These are phyloP conservation scores for Prunus armeniaca DNA, from an alignment of 306 rosid genomes.

Conservation along the genomic window DNA sequence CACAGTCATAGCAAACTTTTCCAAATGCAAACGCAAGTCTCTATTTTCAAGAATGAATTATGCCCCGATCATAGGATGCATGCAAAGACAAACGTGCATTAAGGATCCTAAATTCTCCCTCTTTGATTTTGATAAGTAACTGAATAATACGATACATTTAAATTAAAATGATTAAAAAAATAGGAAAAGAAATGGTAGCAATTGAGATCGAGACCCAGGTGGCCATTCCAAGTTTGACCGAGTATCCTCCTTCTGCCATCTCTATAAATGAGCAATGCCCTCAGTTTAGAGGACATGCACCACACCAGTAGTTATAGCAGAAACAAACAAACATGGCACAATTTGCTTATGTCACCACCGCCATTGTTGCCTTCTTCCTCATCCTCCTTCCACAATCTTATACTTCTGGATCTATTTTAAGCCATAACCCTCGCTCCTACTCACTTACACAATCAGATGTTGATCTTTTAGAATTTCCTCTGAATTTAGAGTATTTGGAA, in stretches of 20 bases:
- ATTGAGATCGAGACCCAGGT: neutral
- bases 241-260: slow-evolving; percentile 6
- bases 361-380: slow-evolving; percentile 22
- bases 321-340: slow-evolving; percentile 15
- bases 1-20: too few species aligned
- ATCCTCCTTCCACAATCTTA: slow-evolving; percentile 23
- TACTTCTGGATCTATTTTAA: neutral
- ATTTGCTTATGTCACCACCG: neutral
- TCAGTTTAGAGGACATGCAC: neutral
- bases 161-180: too few species aligned
- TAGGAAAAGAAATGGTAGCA: neutral
- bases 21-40: too few species aligned
- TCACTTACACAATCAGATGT: slow-evolving; percentile 17
- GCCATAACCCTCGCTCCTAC: neutral
- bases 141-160: too few species aligned
- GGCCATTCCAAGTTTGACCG: neutral
- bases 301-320: neutral
- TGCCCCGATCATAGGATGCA: neutral
- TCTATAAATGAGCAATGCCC: neutral
- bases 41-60: too few species aligned
- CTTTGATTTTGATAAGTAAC: too few species aligned
- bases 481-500: slow-evolving; percentile 67
- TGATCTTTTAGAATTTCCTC: slow-evolving; percentile 55
- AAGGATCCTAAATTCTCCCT: too few species aligned
- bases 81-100: neutral